phyloP scores from a whole-genome alignment of 2,329 filamentous ascomycete species.

The Rasamsonia emersonii region DNA sequence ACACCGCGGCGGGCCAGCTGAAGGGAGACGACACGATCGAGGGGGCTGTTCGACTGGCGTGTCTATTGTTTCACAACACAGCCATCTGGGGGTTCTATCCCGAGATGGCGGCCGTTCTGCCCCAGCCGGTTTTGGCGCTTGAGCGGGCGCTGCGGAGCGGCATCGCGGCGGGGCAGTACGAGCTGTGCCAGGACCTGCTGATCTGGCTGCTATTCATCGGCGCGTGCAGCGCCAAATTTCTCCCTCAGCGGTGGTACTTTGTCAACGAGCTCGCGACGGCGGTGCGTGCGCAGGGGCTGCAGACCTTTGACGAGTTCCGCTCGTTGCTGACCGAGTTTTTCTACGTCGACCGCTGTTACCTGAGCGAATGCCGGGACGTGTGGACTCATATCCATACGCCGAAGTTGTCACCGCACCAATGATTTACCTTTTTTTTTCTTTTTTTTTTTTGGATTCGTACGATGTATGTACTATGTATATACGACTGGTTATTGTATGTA shows the following conservation, averaged over 20 bases:
- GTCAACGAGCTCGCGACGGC: slow-evolving; percentile 23
- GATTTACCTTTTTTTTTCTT: not conserved
- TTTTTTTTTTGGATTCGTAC: no score
- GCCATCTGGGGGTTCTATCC: slow-evolving; percentile 33
- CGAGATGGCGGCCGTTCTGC: slow-evolving; percentile 24
- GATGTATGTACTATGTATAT: no score
- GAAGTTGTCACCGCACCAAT: not conserved
- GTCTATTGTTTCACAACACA: slow-evolving; percentile 31
- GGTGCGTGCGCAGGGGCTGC: slow-evolving; percentile 18
- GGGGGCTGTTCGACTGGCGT: slow-evolving; percentile 29
- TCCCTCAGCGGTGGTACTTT: slow-evolving; percentile 17
- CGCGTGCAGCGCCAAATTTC: slow-evolving; percentile 16
- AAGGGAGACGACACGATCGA: slow-evolving; percentile 30
- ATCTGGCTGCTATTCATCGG: slow-evolving; percentile 31
- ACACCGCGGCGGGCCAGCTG: slow-evolving; percentile 20
- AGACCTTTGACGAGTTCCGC: slow-evolving; percentile 26
- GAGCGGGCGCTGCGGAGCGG: slow-evolving; percentile 24
- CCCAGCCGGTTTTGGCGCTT: slow-evolving; percentile 25
- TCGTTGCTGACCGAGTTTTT: slow-evolving; percentile 23
- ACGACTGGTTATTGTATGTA: no score
- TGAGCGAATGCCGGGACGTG: slow-evolving; percentile 19
- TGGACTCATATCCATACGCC: slow-evolving; percentile 23
- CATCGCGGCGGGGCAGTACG: slow-evolving; percentile 23
- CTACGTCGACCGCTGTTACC: slow-evolving; percentile 26
- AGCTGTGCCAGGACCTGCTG: slow-evolving; percentile 23